A percentile compares a stretch with the other conserved stretches of the same genome.
Evolutionary conservation across 805 yeast genomes (phyloP).

Genomic region (Saturnispora silvae): DNA sequence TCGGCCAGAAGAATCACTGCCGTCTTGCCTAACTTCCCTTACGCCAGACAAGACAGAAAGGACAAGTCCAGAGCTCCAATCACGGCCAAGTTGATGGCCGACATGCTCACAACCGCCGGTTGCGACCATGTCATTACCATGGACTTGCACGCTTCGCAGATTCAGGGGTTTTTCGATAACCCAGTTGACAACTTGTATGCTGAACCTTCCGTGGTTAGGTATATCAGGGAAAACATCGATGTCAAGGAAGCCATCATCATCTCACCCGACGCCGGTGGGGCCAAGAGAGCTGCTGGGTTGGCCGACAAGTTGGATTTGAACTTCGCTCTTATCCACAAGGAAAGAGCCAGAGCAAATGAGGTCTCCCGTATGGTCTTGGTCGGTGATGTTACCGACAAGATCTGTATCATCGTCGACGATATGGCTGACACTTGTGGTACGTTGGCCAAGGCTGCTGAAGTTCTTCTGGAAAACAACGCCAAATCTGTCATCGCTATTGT

Average conservation of each 20-base stretch:
- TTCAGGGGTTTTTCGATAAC: conserved; percentile 74
- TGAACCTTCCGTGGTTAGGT: conserved; percentile 70
- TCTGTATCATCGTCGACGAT: conserved; percentile 73
- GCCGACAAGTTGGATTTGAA: conserved; percentile 72
- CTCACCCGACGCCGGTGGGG: conserved; percentile 88
- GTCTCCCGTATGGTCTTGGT: conserved; percentile 78
- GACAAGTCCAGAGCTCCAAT: conserved; percentile 81
- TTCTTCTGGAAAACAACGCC: conserved; percentile 57
- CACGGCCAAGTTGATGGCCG: conserved; percentile 77
- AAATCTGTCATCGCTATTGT: conserved; percentile 70
- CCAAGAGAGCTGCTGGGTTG: conserved; percentile 77
- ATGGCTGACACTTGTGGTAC: conserved; percentile 92
- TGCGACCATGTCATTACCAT: conserved; percentile 79
- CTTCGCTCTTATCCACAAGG: conserved; percentile 79
- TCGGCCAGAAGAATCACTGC: conserved; percentile 78
- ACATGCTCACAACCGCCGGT: conserved; percentile 73
- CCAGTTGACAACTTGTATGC: conserved; percentile 82
- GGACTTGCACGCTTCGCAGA: conserved; percentile 85
- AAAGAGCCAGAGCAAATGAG: conserved; percentile 74
- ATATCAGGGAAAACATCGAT: conserved; percentile 53
- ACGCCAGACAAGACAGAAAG: conserved; percentile 83
- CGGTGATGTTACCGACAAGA: conserved; percentile 70
- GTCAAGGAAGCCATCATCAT: conserved; percentile 58
- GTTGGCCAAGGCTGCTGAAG: conserved; percentile 71
- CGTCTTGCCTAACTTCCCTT: conserved; percentile 73